A percentile compares a stretch with the other conserved stretches of the same genome.
Conservation (phyloP, 2,329 filamentous ascomycete genomes). For the Ambrosiella xylebori region DNA sequence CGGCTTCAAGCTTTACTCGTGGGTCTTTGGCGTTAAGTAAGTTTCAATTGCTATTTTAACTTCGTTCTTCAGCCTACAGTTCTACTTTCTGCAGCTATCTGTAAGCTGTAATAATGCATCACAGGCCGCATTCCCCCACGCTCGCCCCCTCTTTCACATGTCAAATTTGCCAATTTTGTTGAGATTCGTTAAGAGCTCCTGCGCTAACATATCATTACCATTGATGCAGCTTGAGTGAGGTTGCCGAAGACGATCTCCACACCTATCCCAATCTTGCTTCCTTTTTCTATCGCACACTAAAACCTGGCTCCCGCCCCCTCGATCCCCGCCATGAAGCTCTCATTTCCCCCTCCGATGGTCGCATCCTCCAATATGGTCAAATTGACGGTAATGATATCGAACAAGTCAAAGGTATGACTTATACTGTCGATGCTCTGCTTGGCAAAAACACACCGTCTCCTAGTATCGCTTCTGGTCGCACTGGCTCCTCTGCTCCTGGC, state of each 20-base stretch:
- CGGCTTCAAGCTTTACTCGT: conserved; percentile 83
- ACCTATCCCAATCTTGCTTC: conserved; percentile 82
- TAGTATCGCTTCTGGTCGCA: conserved; percentile 29
- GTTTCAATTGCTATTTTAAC: conserved; percentile 13
- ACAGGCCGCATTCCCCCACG: background rate
- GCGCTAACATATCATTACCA: background rate
- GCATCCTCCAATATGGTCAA: conserved; percentile 76
- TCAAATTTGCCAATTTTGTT: conserved; percentile 5
- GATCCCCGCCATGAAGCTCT: conserved; percentile 67
- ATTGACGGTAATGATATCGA: conserved; percentile 92
- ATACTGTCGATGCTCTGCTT: conserved; percentile 81
- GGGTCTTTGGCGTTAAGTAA: conserved; percentile 71
- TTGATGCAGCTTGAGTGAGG: conserved; percentile 53
- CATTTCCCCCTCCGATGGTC: conserved; percentile 77
- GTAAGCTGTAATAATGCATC: too few species aligned
- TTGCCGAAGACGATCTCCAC: conserved; percentile 74
- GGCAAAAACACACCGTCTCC: conserved; percentile 45
- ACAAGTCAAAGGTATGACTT: conserved; percentile 97
- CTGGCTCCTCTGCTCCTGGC: conserved; percentile 13
- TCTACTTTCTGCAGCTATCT: too few species aligned
- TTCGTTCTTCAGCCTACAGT: background rate
- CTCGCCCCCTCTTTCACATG: conserved; percentile 6
- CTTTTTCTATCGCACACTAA: conserved; percentile 93
- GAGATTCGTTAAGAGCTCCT: conserved; percentile 7
- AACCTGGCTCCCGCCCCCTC: conserved; percentile 71